Percentiles rank a stretch among this genome's conserved stretches.
These are phyloP conservation scores for Thalia dealbata DNA, from an alignment of 176 grass and related monocot species.

Conservation along the genomic window DNA sequence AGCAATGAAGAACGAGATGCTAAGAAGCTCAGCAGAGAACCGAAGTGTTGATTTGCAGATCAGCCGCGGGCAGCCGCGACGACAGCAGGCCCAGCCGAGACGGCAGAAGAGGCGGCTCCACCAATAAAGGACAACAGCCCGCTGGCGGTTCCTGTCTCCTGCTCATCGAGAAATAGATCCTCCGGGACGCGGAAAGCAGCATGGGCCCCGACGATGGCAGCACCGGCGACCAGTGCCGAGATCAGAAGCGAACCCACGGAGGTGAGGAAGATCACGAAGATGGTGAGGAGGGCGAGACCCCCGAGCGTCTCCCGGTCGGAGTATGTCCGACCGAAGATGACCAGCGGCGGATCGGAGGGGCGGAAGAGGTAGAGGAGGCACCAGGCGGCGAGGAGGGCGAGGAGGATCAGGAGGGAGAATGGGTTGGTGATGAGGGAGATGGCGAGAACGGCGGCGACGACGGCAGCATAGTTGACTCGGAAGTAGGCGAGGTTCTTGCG, in stretches of 20 bases:
- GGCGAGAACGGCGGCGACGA: constrained; percentile 31
- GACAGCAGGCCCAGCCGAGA: neutral
- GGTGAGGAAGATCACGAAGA: neutral
- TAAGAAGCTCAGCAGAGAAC: neutral
- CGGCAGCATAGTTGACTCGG: constrained; percentile 65
- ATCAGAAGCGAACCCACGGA: neutral
- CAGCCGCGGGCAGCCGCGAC: neutral
- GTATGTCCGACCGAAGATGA: neutral
- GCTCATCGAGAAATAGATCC: neutral
- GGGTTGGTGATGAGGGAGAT: constrained; percentile 45
- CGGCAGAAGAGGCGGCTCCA: neutral
- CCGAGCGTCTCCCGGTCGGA: constrained; percentile 32
- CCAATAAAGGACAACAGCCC: neutral
- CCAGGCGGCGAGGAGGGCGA: constrained; percentile 44
- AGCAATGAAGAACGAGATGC: neutral
- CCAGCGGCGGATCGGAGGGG: constrained; percentile 29
- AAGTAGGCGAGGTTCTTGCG: constrained; percentile 77
- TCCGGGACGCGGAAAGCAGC: neutral
- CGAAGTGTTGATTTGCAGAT: neutral
- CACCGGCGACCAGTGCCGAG: neutral
- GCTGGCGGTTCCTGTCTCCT: neutral
- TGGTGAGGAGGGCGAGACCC: neutral
- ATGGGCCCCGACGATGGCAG: neutral
- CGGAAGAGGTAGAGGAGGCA: constrained; percentile 56
- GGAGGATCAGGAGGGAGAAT: constrained; percentile 33